Conservation (phyloP, 2,329 filamentous ascomycete genomes). For the Arthrinium phaeospermum region DNA sequence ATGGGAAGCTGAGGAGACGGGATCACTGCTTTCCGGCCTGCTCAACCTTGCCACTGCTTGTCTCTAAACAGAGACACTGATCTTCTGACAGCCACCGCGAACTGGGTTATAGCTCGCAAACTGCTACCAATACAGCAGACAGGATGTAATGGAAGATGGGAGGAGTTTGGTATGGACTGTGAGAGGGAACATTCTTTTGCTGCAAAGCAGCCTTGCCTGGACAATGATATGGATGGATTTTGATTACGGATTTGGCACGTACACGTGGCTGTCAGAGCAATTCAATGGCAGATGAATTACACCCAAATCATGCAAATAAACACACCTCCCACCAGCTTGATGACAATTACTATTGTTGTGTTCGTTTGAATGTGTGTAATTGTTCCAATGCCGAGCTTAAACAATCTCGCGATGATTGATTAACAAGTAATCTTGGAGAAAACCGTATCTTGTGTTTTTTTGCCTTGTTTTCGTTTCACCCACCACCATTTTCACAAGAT, state of each 20-base stretch:
- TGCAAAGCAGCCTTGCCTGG: too few relatives aligned
- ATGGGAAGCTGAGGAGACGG: neutral
- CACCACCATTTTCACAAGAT: neutral
- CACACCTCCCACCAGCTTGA: too few relatives aligned
- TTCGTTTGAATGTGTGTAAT: too few relatives aligned
- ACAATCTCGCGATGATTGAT: neutral
- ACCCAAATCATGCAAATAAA: neutral
- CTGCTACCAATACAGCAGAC: neutral
- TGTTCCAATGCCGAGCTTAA: neutral
- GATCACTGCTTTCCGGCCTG: neutral
- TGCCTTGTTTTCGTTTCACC: neutral
- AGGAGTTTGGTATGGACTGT: too few relatives aligned
- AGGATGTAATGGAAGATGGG: too few relatives aligned
- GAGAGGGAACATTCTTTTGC: too few relatives aligned
- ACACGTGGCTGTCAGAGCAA: too few relatives aligned
- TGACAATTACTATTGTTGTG: neutral
- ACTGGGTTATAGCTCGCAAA: too few relatives aligned
- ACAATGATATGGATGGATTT: too few relatives aligned
- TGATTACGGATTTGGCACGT: too few relatives aligned
- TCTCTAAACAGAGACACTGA: neutral
- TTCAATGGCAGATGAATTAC: too few relatives aligned
- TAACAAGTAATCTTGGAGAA: neutral
- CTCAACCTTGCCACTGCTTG: neutral
- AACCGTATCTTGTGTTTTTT: neutral
- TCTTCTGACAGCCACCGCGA: neutral